Evolutionary conservation across 257 asterid species (phyloP).

Genomic region (Solanum virginianum): DNA sequence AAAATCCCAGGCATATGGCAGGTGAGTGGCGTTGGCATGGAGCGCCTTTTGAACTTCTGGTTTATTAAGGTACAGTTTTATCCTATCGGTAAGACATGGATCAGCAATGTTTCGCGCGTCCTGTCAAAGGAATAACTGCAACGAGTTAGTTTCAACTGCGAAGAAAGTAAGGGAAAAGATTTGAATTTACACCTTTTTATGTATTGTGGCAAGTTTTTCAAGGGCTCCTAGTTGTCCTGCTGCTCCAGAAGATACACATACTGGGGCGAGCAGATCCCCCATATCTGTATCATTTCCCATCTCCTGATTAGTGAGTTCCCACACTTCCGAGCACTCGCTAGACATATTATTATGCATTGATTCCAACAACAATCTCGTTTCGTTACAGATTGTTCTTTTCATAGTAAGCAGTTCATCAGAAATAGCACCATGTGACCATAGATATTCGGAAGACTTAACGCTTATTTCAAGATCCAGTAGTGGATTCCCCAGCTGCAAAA

Average conservation of each 20-base stretch:
- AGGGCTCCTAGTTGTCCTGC: not conserved
- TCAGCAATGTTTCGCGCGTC: not conserved
- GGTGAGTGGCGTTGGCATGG: conserved; percentile 4
- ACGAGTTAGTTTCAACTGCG: not conserved
- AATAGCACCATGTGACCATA: conserved; percentile 20
- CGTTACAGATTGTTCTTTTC: conserved; percentile 7
- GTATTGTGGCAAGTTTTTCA: not conserved
- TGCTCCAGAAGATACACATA: not conserved
- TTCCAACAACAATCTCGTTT: conserved; percentile 3
- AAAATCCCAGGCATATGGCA: conserved; percentile 3
- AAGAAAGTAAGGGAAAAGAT: not conserved
- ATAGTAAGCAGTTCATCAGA: conserved; percentile 11
- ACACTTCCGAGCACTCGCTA: not conserved
- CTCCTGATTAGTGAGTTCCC: not conserved
- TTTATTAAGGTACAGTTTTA: not conserved
- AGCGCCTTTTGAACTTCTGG: conserved; percentile 15
- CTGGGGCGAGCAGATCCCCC: not conserved
- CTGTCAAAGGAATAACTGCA: not conserved
- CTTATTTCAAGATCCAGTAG: conserved; percentile 10
- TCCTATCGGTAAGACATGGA: conserved; percentile 8
- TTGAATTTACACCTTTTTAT: not conserved
- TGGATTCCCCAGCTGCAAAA: conserved; percentile 5
- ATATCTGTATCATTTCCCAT: conserved; percentile 1
- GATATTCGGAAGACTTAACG: not conserved
- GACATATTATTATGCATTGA: not conserved